Evolutionary conservation across 352 stramenopile genomes (phyloP), one percentile per base, ranked within the genome.

Genomic region (Globisporangium ultimum): DNA sequence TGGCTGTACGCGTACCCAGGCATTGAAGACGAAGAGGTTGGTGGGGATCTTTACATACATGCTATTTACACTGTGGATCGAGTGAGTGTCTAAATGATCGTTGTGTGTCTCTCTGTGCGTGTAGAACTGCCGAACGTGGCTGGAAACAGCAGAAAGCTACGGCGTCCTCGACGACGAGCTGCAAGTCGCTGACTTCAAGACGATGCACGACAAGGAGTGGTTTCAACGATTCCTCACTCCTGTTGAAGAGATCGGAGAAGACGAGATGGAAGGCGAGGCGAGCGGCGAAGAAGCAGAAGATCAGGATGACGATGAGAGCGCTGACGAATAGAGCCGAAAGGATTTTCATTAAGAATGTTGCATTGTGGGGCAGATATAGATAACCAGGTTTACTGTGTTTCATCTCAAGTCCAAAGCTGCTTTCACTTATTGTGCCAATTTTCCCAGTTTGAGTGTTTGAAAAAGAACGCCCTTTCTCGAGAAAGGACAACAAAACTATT

Each of bases 121-220:
- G 24, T 54, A 88, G 71, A 73, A 90, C 58, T 92, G 80, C 48
- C 72, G 76, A 4, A 75, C 67, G 21, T 94, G 84, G 82, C 70
- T 94, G 2, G 84, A 91, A 55, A 94, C 84, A 12, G 80, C 76
- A 12, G 79, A 90, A 45, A 92, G 68, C 47, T 94, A 94, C 65
- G 84, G 84, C 28, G 67, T 86, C 32, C 51, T 93, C 28, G 84
- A 89, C 24, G 78, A 91, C 13, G 81, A 89, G 52, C 84, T 94
- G n/a, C 64, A 89, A 32, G 63, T 78, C 1, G 36, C 72, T 0
- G 72, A 88, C 51, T 94, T 93, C 54, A 22, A 42, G 18, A 69
- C 68, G 2, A 86, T 89, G 64, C 71, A 84, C 48, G 48, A 72
- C 2, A 70, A 78, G 38, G 20, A 52, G 32, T 93, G 80, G 83